phyloP scores from a whole-genome alignment of 805 yeast species.

The Hanseniaspora occidentalis region DNA sequence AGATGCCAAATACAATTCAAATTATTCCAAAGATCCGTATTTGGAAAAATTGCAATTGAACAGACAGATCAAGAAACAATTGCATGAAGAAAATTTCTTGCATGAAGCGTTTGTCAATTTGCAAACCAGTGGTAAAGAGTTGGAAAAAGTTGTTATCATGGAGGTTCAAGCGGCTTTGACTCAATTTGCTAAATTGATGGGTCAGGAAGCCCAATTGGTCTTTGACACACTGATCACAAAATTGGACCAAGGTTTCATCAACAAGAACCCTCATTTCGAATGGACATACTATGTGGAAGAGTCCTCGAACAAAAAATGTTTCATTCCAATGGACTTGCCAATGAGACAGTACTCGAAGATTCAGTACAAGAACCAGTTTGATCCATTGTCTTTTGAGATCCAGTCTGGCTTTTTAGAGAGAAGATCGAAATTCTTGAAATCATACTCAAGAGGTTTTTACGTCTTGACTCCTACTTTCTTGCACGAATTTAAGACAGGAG shows the following conservation, averaged over 20 bases:
- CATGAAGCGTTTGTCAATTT: slow-evolving; percentile 82
- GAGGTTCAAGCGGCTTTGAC: slow-evolving; percentile 78
- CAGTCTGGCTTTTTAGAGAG: slow-evolving; percentile 78
- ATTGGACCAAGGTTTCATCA: slow-evolving; percentile 55
- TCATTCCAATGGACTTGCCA: slow-evolving; percentile 58
- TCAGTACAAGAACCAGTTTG: slow-evolving; percentile 52
- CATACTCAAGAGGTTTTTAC: slow-evolving; percentile 85
- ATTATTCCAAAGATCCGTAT: slow-evolving; percentile 64
- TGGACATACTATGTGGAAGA: slow-evolving; percentile 41
- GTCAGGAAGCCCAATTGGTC: slow-evolving; percentile 61
- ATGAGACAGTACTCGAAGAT: slow-evolving; percentile 52
- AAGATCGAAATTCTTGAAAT: slow-evolving; percentile 80
- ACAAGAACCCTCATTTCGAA: slow-evolving; percentile 70
- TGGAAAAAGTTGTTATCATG: slow-evolving; percentile 76
- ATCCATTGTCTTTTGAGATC: slow-evolving; percentile 54
- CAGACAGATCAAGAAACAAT: slow-evolving; percentile 61
- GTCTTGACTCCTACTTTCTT: slow-evolving; percentile 79
- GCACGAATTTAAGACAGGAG: slow-evolving; percentile 81
- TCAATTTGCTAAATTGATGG: slow-evolving; percentile 55
- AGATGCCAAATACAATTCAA: slow-evolving; percentile 35
- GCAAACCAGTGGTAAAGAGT: slow-evolving; percentile 76
- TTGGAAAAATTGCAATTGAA: slow-evolving; percentile 61
- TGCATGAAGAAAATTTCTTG: slow-evolving; percentile 72
- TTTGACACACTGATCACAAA: slow-evolving; percentile 54
- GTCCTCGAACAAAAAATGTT: slow-evolving; percentile 26